phyloP scores from a whole-genome alignment of 1,139 yeast genomes.

The Suhomyces terraborum region DNA sequence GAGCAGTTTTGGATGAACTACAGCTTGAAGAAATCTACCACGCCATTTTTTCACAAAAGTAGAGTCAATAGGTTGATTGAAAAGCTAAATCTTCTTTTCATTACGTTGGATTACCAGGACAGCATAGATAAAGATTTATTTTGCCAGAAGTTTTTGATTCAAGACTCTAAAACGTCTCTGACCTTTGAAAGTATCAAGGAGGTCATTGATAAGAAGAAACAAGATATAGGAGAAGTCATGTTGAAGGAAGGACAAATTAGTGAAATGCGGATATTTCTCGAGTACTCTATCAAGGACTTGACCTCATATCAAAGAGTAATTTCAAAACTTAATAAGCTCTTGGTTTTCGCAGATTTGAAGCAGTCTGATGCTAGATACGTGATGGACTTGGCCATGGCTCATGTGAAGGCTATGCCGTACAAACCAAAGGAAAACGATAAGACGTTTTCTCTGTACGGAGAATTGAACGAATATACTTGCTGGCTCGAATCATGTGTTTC shows the following conservation, averaged over 20 bases:
- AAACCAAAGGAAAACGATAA: conserved; percentile 1
- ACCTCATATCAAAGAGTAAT: conserved; percentile 32
- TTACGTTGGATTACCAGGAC: conserved; percentile 35
- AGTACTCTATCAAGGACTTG: conserved; percentile 54
- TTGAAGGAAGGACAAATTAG: conserved; percentile 31
- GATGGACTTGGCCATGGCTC: conserved; percentile 19
- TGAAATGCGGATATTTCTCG: conserved; percentile 59
- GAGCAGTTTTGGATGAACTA: conserved; percentile 42
- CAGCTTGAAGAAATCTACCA: conserved; percentile 28
- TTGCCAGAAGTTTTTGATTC: conserved; percentile 45
- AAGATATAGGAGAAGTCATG: conserved; percentile 27
- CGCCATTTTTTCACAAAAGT: conserved; percentile 37
- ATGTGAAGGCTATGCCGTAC: background rate
- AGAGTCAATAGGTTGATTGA: conserved; percentile 52
- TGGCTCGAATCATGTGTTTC: conserved; percentile 35
- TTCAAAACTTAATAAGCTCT: conserved; percentile 44
- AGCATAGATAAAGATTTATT: conserved; percentile 29
- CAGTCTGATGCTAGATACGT: conserved; percentile 40
- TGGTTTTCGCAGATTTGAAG: conserved; percentile 48
- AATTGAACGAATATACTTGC: conserved; percentile 24
- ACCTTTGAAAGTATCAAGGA: conserved; percentile 37
- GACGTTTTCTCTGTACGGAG: conserved; percentile 20
- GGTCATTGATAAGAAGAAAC: conserved; percentile 24
- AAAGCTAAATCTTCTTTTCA: conserved; percentile 49
- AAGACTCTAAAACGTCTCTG: conserved; percentile 26